Percentiles rank a stretch among this genome's conserved stretches.
Conservation (phyloP, 805 yeast species). For the Candida krabiensis region DNA sequence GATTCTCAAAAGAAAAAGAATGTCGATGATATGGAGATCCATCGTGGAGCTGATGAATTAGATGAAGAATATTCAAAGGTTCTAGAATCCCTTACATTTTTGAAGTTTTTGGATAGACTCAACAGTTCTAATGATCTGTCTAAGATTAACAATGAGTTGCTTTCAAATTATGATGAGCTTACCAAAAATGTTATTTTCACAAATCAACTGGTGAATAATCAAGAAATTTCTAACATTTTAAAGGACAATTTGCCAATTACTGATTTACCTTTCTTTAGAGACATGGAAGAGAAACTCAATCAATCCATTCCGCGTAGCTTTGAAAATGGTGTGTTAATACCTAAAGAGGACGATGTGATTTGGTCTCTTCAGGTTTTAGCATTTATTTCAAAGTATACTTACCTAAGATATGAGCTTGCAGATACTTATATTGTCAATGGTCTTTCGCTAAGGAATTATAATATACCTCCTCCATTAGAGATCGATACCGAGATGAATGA, state of each 20-base stretch:
- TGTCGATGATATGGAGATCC: slow-evolving; percentile 4
- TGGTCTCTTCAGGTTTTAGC: slow-evolving; percentile 93
- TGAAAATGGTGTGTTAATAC: slow-evolving; percentile 72
- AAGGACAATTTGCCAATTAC: slow-evolving; percentile 19
- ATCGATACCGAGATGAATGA: slow-evolving; percentile 27
- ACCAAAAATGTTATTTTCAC: slow-evolving; percentile 24
- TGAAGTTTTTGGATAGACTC: slow-evolving; percentile 28
- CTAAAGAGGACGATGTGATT: slow-evolving; percentile 88
- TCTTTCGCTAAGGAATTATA: slow-evolving; percentile 51
- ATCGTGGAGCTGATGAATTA: slow-evolving; percentile 8
- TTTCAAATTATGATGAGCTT: slow-evolving; percentile 24
- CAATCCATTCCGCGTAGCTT: slow-evolving; percentile 51
- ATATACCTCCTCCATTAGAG: slow-evolving; percentile 35
- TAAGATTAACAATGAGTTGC: slow-evolving; percentile 21
- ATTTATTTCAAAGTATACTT: slow-evolving; percentile 87
- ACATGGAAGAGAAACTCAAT: slow-evolving; percentile 21
- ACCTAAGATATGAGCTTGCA: slow-evolving; percentile 71
- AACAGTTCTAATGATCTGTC: slow-evolving; percentile 25
- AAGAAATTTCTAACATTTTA: slow-evolving; percentile 31
- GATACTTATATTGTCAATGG: slow-evolving; percentile 73
- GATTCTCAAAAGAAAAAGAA: slow-evolving; percentile 11
- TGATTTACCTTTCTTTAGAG: slow-evolving; percentile 20
- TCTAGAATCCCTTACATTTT: slow-evolving; percentile 25
- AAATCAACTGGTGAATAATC: slow-evolving; percentile 26
- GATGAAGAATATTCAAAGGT: slow-evolving; percentile 29